Evolutionary conservation across 2,329 filamentous ascomycete species (phyloP), one percentile per base, ranked within the genome.

Genomic region (Ascochyta rabiei): DNA sequence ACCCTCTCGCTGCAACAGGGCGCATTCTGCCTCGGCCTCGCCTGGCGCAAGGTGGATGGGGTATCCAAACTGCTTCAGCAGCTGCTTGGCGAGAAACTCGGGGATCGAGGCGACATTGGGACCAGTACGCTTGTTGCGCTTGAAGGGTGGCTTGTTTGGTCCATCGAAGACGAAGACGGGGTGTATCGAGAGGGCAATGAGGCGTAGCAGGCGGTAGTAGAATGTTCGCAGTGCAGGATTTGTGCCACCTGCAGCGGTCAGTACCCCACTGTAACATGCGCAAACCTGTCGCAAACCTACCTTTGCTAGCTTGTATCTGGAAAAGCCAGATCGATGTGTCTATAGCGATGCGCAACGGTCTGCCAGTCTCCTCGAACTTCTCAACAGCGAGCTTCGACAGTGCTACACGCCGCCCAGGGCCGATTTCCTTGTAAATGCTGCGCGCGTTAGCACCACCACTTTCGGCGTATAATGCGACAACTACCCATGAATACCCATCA

Each of bases 271-370:
- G 4, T 26, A 24, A 13, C 23, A n/a, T 28, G 46, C 30, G 16
- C 24, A 52, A 21, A 8, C 2, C 6, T 6, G n/a, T 16, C 21
- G 53, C 66, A 30, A 28, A 16, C 42, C 18, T 68, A 84, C 86
- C 91, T 78, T 87, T 86, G 16, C 90, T 90, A 13, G 91, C 88
- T 70, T 96, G 92, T 12, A 88, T 88, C 70, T 99, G 95, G 70
- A 96, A 98, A 39, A 96, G 89, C 95, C 95, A 99, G 70, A 99
- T 98, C 2, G 92, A 91, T 64, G 96, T 89, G 72, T 99, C 95
- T 61, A 99, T 89, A 34, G 95, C 95, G 41, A 99, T 82, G 35
- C 93, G 88, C 35, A 98, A 80, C 0, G 93, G 93, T 1, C 88
- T 84, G 21, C 84, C 83, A 10, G 85, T 86, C 48, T 82, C 76